phyloP scores from a whole-genome alignment of 2,329 filamentous ascomycete genomes.

The Pyrenophora tritici-repentis region DNA sequence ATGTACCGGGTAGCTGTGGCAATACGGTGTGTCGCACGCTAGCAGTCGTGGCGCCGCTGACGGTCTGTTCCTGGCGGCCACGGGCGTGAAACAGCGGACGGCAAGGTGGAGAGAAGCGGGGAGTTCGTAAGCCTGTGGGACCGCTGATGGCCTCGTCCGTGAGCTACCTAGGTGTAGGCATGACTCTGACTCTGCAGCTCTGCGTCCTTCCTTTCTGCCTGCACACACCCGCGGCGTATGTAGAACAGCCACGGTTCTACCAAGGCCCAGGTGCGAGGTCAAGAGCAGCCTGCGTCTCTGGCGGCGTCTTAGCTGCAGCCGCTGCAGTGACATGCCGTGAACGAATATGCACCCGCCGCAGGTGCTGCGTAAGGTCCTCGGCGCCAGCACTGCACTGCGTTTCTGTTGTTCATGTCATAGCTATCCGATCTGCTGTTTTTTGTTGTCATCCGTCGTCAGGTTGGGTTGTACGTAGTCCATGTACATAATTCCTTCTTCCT shows the following conservation, averaged over 20 bases:
- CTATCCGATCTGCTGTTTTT: no score
- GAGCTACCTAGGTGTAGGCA: no score
- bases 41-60: conserved; percentile 13
- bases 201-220: no score
- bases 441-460: no score
- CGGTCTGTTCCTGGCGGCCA: conserved; percentile 21
- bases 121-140: conserved; percentile 15
- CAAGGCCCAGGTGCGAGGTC: conserved; percentile 18
- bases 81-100: conserved; percentile 34
- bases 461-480: no score
- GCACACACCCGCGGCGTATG: no score
- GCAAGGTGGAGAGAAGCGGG: conserved; percentile 25
- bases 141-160: background rate
- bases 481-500: conserved; percentile 13
- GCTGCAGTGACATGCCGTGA: conserved; percentile 26
- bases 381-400: no score
- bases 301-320: conserved; percentile 22
- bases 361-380: conserved; percentile 8
- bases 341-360: conserved; percentile 27
- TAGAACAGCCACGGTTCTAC: conserved; percentile 14
- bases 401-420: no score
- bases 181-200: no score
- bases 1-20: conserved; percentile 14
- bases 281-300: conserved; percentile 16
- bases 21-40: conserved; percentile 34